These are phyloP conservation scores for Globisporangium lucens DNA, from an alignment of 352 stramenopile genomes.

Conservation along the genomic window DNA sequence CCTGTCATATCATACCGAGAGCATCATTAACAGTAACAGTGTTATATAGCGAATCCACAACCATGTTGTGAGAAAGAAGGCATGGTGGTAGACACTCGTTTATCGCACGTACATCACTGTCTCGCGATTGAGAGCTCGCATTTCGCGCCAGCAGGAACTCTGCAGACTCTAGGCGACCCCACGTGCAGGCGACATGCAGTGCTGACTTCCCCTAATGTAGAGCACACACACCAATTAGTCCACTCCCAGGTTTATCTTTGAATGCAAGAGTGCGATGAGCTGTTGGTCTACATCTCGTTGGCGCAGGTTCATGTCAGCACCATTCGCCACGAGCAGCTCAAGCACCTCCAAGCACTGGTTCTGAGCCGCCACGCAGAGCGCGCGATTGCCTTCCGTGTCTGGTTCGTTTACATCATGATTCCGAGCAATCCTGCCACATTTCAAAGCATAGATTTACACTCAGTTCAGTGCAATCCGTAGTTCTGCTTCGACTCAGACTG, in stretches of 20 bases:
- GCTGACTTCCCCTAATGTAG: constrained; percentile 40
- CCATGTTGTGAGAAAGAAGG: not conserved
- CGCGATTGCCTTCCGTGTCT: constrained; percentile 48
- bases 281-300: constrained; percentile 34
- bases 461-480: not conserved
- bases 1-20: constrained; percentile 21
- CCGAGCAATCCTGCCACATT: constrained; percentile 38
- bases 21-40: not conserved
- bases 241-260: not conserved
- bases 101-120: constrained; percentile 24
- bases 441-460: not conserved
- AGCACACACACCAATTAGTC: not conserved
- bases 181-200: constrained; percentile 53
- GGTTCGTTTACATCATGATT: constrained; percentile 39
- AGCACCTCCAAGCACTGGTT: constrained; percentile 61
- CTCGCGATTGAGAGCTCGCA: constrained; percentile 26
- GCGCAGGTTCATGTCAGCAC: constrained; percentile 34
- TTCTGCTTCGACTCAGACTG: not conserved
- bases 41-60: not conserved
- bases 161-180: constrained; percentile 42
- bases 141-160: constrained; percentile 35
- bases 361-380: constrained; percentile 51
- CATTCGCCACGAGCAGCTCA: constrained; percentile 40
- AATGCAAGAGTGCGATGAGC: not conserved
- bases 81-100: not conserved